Conservation (phyloP, 2,329 filamentous ascomycete species). For the Sarocladium kiliense region DNA sequence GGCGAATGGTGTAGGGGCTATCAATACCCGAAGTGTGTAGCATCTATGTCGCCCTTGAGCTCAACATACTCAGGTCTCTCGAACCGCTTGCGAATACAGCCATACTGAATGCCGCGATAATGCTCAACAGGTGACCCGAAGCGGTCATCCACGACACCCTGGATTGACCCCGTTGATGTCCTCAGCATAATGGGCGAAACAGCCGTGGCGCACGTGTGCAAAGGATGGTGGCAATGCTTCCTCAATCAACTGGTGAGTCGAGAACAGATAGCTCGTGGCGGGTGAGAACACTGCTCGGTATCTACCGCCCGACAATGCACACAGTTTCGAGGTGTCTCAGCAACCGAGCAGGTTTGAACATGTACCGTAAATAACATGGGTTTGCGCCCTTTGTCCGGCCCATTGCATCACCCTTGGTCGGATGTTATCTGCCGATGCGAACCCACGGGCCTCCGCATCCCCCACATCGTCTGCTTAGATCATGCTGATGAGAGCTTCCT, state of each 20-base stretch:
- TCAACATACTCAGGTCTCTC: slow-evolving; percentile 4
- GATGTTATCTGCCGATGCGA: neutral
- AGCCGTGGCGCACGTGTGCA: neutral
- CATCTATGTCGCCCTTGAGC: slow-evolving; percentile 10
- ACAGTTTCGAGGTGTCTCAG: too few relatives aligned
- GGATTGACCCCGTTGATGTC: slow-evolving; percentile 9
- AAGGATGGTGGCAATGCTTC: neutral
- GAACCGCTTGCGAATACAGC: slow-evolving; percentile 7
- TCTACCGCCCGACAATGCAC: too few relatives aligned
- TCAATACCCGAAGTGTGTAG: neutral
- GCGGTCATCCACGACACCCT: slow-evolving; percentile 7
- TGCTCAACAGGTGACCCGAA: slow-evolving; percentile 10
- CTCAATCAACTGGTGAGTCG: neutral
- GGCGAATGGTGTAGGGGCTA: neutral
- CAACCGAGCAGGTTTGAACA: too few relatives aligned
- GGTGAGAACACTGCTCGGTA: too few relatives aligned
- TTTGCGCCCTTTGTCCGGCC: too few relatives aligned
- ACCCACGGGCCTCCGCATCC: neutral
- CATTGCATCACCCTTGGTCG: neutral
- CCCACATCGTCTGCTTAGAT: slow-evolving; percentile 7
- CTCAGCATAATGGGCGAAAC: neutral
- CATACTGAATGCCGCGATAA: slow-evolving; percentile 13
- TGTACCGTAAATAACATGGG: too few relatives aligned
- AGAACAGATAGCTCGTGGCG: too few relatives aligned
- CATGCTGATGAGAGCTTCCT: slow-evolving; percentile 3